Evolutionary conservation across 331 rosid genomes (phyloP).

Genomic region (Arachis monticola): DNA sequence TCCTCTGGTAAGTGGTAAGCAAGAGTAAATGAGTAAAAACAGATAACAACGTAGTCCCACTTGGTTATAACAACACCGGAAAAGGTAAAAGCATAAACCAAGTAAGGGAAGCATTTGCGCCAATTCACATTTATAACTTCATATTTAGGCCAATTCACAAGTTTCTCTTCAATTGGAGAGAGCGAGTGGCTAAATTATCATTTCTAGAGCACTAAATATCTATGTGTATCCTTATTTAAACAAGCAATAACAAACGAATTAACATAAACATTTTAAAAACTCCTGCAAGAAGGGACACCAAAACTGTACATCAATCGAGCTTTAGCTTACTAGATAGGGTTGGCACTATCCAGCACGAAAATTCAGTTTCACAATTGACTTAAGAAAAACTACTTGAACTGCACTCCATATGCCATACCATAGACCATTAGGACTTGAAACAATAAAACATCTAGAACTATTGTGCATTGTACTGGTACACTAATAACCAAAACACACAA

Average conservation of each 20-base stretch:
- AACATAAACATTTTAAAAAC: slow-evolving; percentile 13
- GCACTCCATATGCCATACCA: no score
- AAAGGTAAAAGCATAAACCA: slow-evolving; percentile 27
- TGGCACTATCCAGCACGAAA: background rate
- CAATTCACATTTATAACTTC: background rate
- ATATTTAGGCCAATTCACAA: slow-evolving; percentile 7
- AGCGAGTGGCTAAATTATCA: background rate
- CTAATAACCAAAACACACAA: background rate
- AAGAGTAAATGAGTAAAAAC: background rate
- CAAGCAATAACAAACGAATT: background rate
- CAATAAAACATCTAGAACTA: slow-evolving; percentile 14
- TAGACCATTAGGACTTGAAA: slow-evolving; percentile 2
- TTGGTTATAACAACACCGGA: background rate
- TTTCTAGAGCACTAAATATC: background rate
- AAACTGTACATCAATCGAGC: background rate
- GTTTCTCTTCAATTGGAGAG: background rate
- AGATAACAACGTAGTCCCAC: background rate
- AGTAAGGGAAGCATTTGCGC: background rate
- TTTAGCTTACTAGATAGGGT: background rate
- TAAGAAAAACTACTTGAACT: slow-evolving; percentile 27
- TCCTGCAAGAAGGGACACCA: slow-evolving; percentile 14
- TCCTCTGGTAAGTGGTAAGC: background rate
- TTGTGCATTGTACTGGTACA: background rate
- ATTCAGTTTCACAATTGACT: slow-evolving; percentile 7
- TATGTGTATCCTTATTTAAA: background rate